Evolutionary conservation across 2,329 filamentous ascomycete species (phyloP), one percentile per base, ranked within the genome.

Genomic region (Xylariaceae sp.): DNA sequence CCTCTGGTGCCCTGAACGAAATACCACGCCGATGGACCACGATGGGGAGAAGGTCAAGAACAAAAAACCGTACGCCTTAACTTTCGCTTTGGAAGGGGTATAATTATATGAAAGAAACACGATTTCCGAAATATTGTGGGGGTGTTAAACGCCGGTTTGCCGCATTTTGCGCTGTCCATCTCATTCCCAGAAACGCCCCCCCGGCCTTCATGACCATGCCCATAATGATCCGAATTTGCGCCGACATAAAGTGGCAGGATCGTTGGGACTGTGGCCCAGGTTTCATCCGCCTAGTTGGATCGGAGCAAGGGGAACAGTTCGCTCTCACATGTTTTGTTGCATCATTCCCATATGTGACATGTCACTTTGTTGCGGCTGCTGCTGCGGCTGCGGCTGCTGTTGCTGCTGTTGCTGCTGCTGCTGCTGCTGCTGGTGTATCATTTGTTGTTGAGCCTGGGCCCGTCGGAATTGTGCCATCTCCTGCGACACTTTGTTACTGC

Each of bases 331-430:
- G 34, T 64, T 60, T 34, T 63, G 60, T 9, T 53, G 60, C 62
- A 82, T 81, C 56, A 30, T 74, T 73, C 51, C 76, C 54, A 60
- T 73, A 74, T 81, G 80, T 5, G 80, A 76, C 72, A 81, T 76
- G 34, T 71, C 69, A 49, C 69, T 69, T 60, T 75, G 71, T n/a
- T 55, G 53, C 11, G 53, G 54, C 3, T 50, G 52, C 4, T 46
- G 46, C 11, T 45, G 47, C 8, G 56, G 56, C 9, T 53, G 56
- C 2, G 55, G 56, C 8, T 58, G 56, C 1, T 50, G 50, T 27
- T 54, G 51, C 7, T 57, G 55, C 3, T 54, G 51, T 8, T 55
- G 53, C 7, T 35, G 35, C 7, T 55, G 53, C 35, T 54, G 51
- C 12, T 49, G 53, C 12, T 29, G 35, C 9, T 43, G 41, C 19